Evolutionary conservation across 345 rosid genomes (phyloP), one percentile per base, ranked within the genome.

Genomic region (Euphorbia pulcherrima): DNA sequence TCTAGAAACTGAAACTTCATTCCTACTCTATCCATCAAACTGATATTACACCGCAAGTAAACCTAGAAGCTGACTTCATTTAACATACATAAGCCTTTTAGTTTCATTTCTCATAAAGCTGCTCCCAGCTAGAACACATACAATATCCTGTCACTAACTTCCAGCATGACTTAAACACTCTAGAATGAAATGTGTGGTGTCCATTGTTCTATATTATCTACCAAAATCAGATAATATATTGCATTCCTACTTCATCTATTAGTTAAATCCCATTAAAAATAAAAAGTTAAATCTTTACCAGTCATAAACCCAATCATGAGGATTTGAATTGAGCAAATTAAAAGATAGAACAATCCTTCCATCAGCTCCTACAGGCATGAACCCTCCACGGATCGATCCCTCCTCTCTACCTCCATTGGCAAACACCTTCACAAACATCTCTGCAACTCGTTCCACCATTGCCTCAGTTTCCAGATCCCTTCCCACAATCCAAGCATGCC

Each of bases 281-380:
- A 39, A 18, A 69, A 70, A 39, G 4, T 52, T 7, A 28, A 3
- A 24, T 18, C 64, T 50, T 85, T 76, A 94, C 97, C 97, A 91
- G 77, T 91, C 93, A 72, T 83, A 91, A 68, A 85, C 73, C 99
- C 97, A 87, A 79, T 88, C 92, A 51, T 26, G 82, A 8, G 99
- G 97, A 76, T 91, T 78, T 0, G 97, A 81, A 77, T 94, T 94
- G 56, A 94, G 96, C 75, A 89, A 74, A 78, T 85, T 94, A 69
- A 91, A 91, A 0, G 98, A 93, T 53, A 91, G 91, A 75, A 89
- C 87, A 61, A 89, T 80, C 79, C 52, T 91, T 62, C 99, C 96
- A 82, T 94, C 97, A 33, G 99, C 79, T 68, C 97, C 97, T 16
- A 89, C 96, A 8, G 99, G 99, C 96, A 91, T 91, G 75, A 86